Conservation (phyloP, 768 basidiomycete species). For the Suillus spraguei region DNA sequence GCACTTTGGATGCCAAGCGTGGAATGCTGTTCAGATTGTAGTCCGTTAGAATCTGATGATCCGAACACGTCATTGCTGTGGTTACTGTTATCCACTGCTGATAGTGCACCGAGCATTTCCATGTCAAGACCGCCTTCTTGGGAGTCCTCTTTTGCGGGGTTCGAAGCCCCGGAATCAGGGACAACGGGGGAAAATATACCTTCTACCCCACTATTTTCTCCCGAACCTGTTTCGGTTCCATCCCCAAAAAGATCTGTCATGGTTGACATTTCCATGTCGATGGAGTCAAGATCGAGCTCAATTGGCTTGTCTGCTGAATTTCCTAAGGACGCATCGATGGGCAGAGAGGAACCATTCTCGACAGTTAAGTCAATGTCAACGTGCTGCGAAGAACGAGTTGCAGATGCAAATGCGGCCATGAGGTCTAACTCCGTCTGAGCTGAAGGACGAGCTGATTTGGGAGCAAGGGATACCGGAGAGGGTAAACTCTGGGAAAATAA, state of each 20-base stretch:
- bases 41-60: slow-evolving; percentile 15
- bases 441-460: slow-evolving; percentile 70
- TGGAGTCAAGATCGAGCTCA: slow-evolving; percentile 71
- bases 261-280: slow-evolving; percentile 63
- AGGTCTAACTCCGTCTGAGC: slow-evolving; percentile 62
- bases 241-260: slow-evolving; percentile 60
- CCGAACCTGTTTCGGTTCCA: slow-evolving; percentile 36
- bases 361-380: slow-evolving; percentile 65
- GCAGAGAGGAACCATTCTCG: slow-evolving; percentile 34
- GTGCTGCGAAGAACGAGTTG: slow-evolving; percentile 31
- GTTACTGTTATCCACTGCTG: slow-evolving; percentile 18
- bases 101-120: slow-evolving; percentile 40
- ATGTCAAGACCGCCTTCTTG: slow-evolving; percentile 31
- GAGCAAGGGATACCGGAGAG: slow-evolving; percentile 82
- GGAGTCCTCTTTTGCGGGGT: slow-evolving; percentile 21
- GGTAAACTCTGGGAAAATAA: slow-evolving; percentile 58
- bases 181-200: slow-evolving; percentile 54
- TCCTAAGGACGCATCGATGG: slow-evolving; percentile 44
- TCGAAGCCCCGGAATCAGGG: slow-evolving; percentile 23
- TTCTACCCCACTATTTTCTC: slow-evolving; percentile 41
- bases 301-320: slow-evolving; percentile 81
- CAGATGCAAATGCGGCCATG: slow-evolving; percentile 61
- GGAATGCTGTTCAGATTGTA: slow-evolving; percentile 28
- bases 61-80: slow-evolving; percentile 27
- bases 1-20: slow-evolving; percentile 29